These are phyloP conservation scores for Psilocybe cubensis DNA, from an alignment of 768 basidiomycete genomes.

Conservation along the genomic window DNA sequence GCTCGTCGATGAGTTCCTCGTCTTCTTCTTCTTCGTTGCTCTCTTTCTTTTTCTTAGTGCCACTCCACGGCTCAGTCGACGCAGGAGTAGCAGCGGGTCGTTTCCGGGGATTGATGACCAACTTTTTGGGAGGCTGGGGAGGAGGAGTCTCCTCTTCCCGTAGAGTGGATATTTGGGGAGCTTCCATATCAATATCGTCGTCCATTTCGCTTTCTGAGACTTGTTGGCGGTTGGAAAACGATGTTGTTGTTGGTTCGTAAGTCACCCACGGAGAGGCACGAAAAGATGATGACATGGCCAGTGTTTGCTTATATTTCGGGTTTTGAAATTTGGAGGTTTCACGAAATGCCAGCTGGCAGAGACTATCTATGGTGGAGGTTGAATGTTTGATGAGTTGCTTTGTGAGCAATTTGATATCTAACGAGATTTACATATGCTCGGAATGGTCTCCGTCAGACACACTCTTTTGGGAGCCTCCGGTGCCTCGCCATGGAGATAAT, in stretches of 20 bases:
- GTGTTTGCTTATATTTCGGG: constrained; percentile 44
- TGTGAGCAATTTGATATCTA: background rate
- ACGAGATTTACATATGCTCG: background rate
- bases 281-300: constrained; percentile 47
- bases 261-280: constrained; percentile 66
- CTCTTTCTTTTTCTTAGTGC: constrained; percentile 24
- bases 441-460: background rate
- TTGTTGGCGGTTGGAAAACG: constrained; percentile 26
- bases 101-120: constrained; percentile 20
- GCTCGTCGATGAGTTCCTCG: constrained; percentile 82
- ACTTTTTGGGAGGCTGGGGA: constrained; percentile 36
- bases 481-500: background rate
- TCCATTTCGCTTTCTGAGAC: constrained; percentile 38
- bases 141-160: constrained; percentile 75
- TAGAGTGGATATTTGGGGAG: constrained; percentile 81
- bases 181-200: constrained; percentile 70
- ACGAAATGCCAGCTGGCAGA: constrained; percentile 9
- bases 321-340: constrained; percentile 12
- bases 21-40: constrained; percentile 75
- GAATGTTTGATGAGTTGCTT: constrained; percentile 1
- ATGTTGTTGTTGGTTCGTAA: constrained; percentile 45
- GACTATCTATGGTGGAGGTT: background rate
- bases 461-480: background rate
- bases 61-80: constrained; percentile 8
- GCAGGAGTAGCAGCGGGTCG: constrained; percentile 21